These are phyloP conservation scores for Seminavis robusta DNA, from an alignment of 108 stramenopile species.

Conservation along the genomic window DNA sequence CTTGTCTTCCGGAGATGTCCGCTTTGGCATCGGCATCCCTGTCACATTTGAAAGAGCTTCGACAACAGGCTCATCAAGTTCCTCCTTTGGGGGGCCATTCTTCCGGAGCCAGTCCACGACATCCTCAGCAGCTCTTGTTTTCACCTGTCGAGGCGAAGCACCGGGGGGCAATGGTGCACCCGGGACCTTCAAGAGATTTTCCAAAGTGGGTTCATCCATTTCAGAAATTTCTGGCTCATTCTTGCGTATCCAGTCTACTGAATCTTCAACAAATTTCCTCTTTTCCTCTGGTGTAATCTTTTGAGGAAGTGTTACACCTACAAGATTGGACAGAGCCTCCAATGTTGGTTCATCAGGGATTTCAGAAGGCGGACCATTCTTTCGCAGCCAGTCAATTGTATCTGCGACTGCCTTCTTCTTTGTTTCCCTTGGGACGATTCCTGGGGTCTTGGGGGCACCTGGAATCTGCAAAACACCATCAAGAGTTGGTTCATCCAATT, in stretches of 20 bases:
- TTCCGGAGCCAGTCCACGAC: constrained; percentile 29
- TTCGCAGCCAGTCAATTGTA: constrained; percentile 26
- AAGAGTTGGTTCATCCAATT: constrained; percentile 1
- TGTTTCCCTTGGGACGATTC: neutral
- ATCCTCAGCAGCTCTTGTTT: constrained; percentile 10
- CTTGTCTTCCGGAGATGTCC: neutral
- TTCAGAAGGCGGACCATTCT: constrained; percentile 4
- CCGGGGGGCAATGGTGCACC: neutral
- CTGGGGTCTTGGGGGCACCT: neutral
- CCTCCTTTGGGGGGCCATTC: constrained; percentile 13
- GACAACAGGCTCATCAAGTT: constrained; percentile 5
- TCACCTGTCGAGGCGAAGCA: neutral
- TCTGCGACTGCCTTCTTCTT: constrained; percentile 8
- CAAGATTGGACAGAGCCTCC: neutral
- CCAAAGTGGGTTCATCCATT: neutral
- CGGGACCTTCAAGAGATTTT: neutral
- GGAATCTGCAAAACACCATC: no score
- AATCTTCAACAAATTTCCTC: neutral
- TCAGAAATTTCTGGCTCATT: neutral
- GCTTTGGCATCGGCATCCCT: constrained; percentile 2
- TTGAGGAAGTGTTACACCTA: neutral
- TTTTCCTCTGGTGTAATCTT: neutral
- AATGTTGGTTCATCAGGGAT: neutral
- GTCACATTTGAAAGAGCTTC: neutral
- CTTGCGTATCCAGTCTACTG: constrained; percentile 28